Percentiles rank a stretch among this genome's conserved stretches.
Evolutionary conservation across 305 asterid genomes (phyloP).

Genomic region (Ajuga reptans): DNA sequence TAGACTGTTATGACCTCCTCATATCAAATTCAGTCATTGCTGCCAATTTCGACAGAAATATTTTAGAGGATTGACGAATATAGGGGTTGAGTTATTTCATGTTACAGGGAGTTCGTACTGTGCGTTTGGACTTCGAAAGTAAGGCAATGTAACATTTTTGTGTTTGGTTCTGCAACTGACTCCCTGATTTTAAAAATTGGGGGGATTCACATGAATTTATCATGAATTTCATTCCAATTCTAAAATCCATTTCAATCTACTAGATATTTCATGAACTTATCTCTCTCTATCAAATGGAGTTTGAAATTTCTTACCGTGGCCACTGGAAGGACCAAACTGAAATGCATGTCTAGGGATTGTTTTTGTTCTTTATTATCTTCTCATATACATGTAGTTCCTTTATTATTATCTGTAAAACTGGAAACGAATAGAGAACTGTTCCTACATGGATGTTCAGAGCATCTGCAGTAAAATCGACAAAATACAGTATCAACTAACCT

Average conservation of each 20-base stretch:
- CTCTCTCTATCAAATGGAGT: background rate
- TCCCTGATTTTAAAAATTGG: background rate
- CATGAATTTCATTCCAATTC: background rate
- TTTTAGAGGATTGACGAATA: background rate
- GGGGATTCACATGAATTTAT: background rate
- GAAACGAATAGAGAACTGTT: background rate
- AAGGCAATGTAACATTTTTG: background rate
- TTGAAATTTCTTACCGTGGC: background rate
- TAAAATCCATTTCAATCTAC: background rate
- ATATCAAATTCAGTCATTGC: background rate
- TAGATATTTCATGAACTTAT: background rate
- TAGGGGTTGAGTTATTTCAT: background rate
- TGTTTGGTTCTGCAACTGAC: background rate
- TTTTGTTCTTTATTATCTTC: background rate
- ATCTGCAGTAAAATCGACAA: conserved; percentile 9
- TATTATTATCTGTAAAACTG: background rate
- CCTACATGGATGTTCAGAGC: background rate
- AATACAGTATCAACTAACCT: conserved; percentile 34
- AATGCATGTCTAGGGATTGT: background rate
- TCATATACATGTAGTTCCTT: background rate
- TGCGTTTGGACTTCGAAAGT: background rate
- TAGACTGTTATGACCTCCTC: background rate
- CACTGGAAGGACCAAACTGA: background rate
- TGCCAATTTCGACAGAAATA: background rate
- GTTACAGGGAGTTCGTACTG: background rate